Percentiles rank a stretch among this genome's conserved stretches.
Conservation (phyloP, 225 moss, liverwort and hornwort genomes). For the Rhytidiadelphus loreus region DNA sequence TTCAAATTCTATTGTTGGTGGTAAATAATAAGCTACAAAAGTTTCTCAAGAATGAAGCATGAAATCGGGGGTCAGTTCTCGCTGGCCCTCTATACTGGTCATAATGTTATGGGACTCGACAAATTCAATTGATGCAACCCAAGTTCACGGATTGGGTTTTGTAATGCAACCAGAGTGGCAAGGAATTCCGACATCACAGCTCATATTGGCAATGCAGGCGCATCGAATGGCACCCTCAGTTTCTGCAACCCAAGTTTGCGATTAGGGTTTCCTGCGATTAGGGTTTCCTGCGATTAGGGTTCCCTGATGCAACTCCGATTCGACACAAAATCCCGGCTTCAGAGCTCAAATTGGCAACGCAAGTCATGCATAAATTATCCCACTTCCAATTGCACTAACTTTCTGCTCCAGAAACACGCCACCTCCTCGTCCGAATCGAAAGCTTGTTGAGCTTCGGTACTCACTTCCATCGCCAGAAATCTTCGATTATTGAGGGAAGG, state of each 20-base stretch:
- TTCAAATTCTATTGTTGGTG: neutral
- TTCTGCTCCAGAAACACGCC: neutral
- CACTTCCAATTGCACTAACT: neutral
- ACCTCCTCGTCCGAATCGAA: neutral
- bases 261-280: neutral
- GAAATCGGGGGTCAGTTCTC: neutral
- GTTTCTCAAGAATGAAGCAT: neutral
- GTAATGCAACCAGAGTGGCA: neutral
- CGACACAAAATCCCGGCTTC: too few relatives aligned
- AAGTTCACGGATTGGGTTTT: neutral
- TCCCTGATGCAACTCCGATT: neutral
- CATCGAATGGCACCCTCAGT: neutral
- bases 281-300: neutral
- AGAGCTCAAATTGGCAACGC: neutral
- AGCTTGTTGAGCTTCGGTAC: neutral
- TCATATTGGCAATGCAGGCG: neutral
- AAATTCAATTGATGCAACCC: neutral
- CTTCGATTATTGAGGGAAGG: neutral
- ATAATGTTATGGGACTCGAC: too few relatives aligned
- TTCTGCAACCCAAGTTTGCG: neutral
- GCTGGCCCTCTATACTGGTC: neutral
- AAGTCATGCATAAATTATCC: neutral
- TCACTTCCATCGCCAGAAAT: neutral
- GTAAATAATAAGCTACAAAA: neutral
- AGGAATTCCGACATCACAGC: too few relatives aligned